Evolutionary conservation across 768 basidiomycete species (phyloP).

Genomic region (Boletus subcaerulescens): DNA sequence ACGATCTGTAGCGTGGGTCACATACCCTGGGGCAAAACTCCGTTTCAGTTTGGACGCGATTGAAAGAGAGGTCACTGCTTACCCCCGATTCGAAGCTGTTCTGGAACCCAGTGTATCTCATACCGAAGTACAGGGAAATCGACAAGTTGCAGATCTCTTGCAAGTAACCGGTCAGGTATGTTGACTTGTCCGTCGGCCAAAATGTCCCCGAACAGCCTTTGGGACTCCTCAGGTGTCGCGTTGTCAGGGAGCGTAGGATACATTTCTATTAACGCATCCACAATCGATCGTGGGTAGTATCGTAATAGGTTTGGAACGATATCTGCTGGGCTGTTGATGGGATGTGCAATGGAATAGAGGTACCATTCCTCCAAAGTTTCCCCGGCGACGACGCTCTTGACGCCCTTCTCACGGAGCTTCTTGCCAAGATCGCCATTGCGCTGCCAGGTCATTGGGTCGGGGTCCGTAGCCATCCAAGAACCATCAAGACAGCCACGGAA

Average conservation of each 20-base stretch:
- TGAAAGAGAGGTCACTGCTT: conserved; percentile 7
- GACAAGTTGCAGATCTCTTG: conserved; percentile 50
- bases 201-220: conserved; percentile 56
- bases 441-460: conserved; percentile 70
- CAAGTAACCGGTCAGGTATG: conserved; percentile 62
- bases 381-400: conserved; percentile 60
- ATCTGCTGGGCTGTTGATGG: conserved; percentile 47
- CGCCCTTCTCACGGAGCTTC: conserved; percentile 53
- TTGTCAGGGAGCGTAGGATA: conserved; percentile 43
- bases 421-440: conserved; percentile 54
- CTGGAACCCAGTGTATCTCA: conserved; percentile 64
- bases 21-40: conserved; percentile 45
- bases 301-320: conserved; percentile 55
- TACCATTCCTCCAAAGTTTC: conserved; percentile 75
- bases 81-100: conserved; percentile 55
- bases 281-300: conserved; percentile 55
- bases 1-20: conserved; percentile 69
- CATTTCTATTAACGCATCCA: conserved; percentile 40
- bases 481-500: conserved; percentile 65
- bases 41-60: background rate
- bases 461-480: conserved; percentile 50
- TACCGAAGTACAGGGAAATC: conserved; percentile 68
- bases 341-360: conserved; percentile 68
- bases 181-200: conserved; percentile 63
- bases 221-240: conserved; percentile 42